Evolutionary conservation across 176 grass and related monocot genomes (phyloP), one percentile per base, ranked within the genome.

Genomic region (Carex scoparia): DNA sequence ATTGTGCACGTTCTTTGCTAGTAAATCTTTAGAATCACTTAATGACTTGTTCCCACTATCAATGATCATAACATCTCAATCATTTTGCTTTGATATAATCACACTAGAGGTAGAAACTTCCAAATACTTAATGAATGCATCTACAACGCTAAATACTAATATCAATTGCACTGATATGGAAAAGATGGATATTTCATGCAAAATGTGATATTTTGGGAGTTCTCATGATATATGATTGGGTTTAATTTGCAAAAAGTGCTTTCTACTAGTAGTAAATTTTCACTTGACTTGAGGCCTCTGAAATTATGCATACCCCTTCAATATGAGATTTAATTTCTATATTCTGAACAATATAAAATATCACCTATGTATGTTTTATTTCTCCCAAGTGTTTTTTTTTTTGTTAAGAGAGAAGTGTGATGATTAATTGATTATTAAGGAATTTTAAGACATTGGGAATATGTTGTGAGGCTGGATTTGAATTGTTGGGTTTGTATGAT

Each of bases 121-220:
- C 72, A 76, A 33, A 58, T 32, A 18, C 48, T 57, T 14, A 57
- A 79, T 77, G 27, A 27, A 77, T 79, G 74, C 74, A 79, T 13
- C 48, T 78, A 58, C 13, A 9, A 53, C 10, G 28, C 51, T 79
- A 33, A 79, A 58, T 79, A 69, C 10, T 79, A 13, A 79, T 76
- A 9, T 33, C 28, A 33, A 12, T 58, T 79, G 12, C 74, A 15
- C 7, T 18, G 0, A 58, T 35, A 58, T 79, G 30, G 14, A 33
- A 79, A 75, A 44, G 6, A 51, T 18, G 32, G 13, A 13, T 79
- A 30, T 56, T 15, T 32, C 4, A 2, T 8, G 6, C 37, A 70
- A 70, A 7, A 44, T 70, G 7, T n/a, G 42, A 78, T 76, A 55
- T 8, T 4, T 57, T 33, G 27, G 70, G 7, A 23, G 9, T 74